phyloP scores from a whole-genome alignment of 2,329 filamentous ascomycete genomes.

The Paraphaeosphaeria sporulosa region DNA sequence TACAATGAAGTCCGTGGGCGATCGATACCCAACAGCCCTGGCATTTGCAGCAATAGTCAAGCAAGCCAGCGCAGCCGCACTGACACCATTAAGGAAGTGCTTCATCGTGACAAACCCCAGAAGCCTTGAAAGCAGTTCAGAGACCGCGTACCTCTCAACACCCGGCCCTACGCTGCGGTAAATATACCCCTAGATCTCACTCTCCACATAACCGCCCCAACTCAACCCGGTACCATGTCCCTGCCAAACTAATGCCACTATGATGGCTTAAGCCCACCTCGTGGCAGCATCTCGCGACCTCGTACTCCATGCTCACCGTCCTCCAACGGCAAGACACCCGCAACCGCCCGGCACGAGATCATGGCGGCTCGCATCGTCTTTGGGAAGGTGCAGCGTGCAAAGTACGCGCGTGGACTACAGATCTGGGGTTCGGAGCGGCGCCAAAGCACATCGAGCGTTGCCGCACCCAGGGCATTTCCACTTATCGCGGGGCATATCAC shows the following conservation, averaged over 20 bases:
- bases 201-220: background rate
- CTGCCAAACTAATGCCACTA: background rate
- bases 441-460: background rate
- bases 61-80: conserved; percentile 42
- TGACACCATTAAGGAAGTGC: conserved; percentile 17
- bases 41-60: conserved; percentile 57
- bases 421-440: background rate
- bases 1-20: conserved; percentile 58
- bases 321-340: conserved; percentile 4
- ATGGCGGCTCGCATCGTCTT: background rate
- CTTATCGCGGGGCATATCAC: background rate
- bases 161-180: background rate
- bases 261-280: background rate
- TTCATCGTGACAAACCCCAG: conserved; percentile 23
- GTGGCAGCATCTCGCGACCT: conserved; percentile 7
- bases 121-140: background rate
- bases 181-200: conserved; percentile 7
- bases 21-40: conserved; percentile 56
- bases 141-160: conserved; percentile 61
- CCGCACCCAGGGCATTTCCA: background rate
- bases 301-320: background rate
- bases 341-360: conserved; percentile 9
- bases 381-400: conserved; percentile 4
- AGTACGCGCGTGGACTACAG: conserved; percentile 1
- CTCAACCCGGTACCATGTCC: background rate